Base-by-base conservation (phyloP, 306 rosid species). In the Castanea sativa region DNA sequence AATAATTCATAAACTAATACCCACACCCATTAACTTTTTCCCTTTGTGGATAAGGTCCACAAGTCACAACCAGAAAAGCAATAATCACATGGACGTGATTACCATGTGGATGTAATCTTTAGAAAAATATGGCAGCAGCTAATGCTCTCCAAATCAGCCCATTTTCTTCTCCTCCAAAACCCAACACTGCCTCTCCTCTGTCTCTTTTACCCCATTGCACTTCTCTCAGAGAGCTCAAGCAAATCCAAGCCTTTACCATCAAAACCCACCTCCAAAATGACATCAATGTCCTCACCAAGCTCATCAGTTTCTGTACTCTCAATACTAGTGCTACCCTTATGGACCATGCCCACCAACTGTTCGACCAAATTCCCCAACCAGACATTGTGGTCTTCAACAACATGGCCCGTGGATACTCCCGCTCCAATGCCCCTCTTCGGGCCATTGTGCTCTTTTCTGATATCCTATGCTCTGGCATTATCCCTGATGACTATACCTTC, bases 401-500 rank as follows among this genome's bases (percentile, higher is more conserved):
- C 35, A 73, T 93, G 87, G 91, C 91, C 14, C 92, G 97, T 4
- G 97, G 98, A 61, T 90, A 90, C 69, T 81, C 93, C 2, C 90
- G 97, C 57, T 83, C 81, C 55, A 43, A 76, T 23, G 76, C 89
- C 76, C 97, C 95, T 6, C 80, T 90, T 65, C 76, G 70, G 60
- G 95, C 90, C 19, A 65, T 93, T n/a, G 14, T 82, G 25, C 83
- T 93, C 43, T 86, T 91, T 61, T 72, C 82, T 65, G 76, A 75
- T 7, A 73, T 83, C 0, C 4, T 93, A 0, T 59, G 55, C 73
- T 77, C 78, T 27, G 92, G 90, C 4, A 63, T 89, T 70, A 71
- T 81, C 68, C 98, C 98, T 0, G 97, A 93, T 83, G 89, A 87
- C 51, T 93, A 90, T 85, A 86, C 98, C 21, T 93, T 93, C 82